phyloP scores from a whole-genome alignment of 805 yeast species.

The Candida insectorum region DNA sequence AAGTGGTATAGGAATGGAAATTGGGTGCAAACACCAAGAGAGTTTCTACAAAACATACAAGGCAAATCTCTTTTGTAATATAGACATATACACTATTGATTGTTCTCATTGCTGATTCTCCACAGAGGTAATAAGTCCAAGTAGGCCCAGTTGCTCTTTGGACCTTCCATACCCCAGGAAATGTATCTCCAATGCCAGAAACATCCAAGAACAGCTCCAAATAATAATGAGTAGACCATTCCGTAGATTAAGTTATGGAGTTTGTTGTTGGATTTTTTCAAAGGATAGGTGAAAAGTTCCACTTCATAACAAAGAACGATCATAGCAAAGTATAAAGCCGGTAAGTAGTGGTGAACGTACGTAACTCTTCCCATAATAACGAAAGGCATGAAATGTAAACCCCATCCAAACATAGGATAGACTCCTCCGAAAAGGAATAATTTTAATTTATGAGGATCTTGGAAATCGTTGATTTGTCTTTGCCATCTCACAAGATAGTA shows the following conservation, averaged over 20 bases:
- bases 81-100: conserved; percentile 12
- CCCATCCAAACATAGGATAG: conserved; percentile 89
- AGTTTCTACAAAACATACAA: no score
- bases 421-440: conserved; percentile 67
- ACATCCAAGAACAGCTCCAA: conserved; percentile 30
- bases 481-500: conserved; percentile 56
- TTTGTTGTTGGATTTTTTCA: conserved; percentile 14
- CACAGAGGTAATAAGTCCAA: conserved; percentile 38
- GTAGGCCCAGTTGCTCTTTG: conserved; percentile 36
- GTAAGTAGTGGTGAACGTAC: conserved; percentile 93
- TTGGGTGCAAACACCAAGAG: no score
- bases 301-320: conserved; percentile 64
- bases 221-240: conserved; percentile 23
- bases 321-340: conserved; percentile 93
- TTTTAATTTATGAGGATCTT: conserved; percentile 41
- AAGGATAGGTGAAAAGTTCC: conserved; percentile 39
- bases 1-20: no score
- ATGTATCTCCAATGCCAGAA: conserved; percentile 44
- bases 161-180: conserved; percentile 45
- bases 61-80: no score
- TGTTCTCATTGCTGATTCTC: conserved; percentile 40
- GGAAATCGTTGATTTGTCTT: conserved; percentile 62
- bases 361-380: conserved; percentile 94
- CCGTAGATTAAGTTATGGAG: conserved; percentile 18
- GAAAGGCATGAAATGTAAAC: conserved; percentile 84